Base-by-base conservation (phyloP, 2,329 filamentous ascomycete genomes). In the Fusarium hainanense region DNA sequence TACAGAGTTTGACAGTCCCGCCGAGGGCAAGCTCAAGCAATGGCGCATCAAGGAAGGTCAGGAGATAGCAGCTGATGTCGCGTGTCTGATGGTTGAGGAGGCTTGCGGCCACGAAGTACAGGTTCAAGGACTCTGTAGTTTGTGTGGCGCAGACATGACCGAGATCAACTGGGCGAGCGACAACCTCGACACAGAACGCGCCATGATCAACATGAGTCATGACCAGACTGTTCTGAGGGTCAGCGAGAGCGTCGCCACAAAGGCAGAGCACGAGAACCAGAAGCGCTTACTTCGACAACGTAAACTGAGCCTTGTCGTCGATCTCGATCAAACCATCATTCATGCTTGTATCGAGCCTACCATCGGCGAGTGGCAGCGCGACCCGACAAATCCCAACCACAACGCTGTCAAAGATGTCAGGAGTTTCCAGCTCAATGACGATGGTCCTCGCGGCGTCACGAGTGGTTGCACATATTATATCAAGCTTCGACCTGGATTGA, bases 271-370 rank as follows among this genome's bases (percentile, higher is more conserved):
- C 77, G 92, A 97, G 73, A 88, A 93, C 16, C 97, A 98, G 82
- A 88, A 90, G 65, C 90, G 95, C 21, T 85, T 99, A 43, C 84
- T 99, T 44, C 86, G 90, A 63, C 88, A 92, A 66, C 89, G 92
- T 72, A 97, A 97, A 82, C 87, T 99, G 46, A 97, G 93, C 47
- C 86, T 99, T 46, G 96, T 99, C 27, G 96, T 99, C 73, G 96
- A 99, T 85, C 85, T 99, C 57, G 96, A 99, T 78, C 95, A 98
- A 83, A 99, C 96, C 60, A 96, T 99, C 75, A 99, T 99, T 72
- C 96, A 99, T 79, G 96, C 96, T 27, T 97, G 94, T 67, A 97
- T 98, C 75, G 96, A 99, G 74, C 95, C 94, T 9, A 99, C 96
- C 1, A 91, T 99, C 57, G 94, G 91, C 69, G 95, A 99, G 79